Conservation (phyloP, 2,329 filamentous ascomycete species). For the Thielaviopsis punctulata region DNA sequence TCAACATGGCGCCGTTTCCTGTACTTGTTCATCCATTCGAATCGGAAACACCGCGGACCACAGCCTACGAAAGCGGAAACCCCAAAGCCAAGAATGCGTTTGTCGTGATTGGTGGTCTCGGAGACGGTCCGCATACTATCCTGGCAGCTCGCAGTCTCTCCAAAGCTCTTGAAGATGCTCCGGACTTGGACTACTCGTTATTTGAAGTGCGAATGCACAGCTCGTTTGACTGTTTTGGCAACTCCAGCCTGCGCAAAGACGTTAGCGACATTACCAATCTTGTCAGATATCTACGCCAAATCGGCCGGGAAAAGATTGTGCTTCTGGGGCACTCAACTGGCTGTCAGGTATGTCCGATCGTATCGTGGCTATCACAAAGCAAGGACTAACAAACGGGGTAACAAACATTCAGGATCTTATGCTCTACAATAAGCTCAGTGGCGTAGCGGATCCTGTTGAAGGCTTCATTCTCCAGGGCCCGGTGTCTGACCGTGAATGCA, state of each 20-base stretch:
- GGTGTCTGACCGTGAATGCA: conserved; percentile 57
- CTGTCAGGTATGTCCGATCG: conserved; percentile 27
- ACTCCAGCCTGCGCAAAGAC: conserved; percentile 31
- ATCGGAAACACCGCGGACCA: conserved; percentile 23
- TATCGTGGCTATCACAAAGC: not conserved
- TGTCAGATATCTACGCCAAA: conserved; percentile 34
- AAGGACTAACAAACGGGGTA: too few relatives aligned
- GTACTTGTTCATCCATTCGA: conserved; percentile 30
- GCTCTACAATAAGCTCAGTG: conserved; percentile 30
- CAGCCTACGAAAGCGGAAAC: conserved; percentile 31
- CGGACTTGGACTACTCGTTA: conserved; percentile 30
- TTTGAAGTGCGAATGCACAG: conserved; percentile 40
- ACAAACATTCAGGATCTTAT: conserved; percentile 37
- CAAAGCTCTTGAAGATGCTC: conserved; percentile 22
- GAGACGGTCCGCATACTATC: conserved; percentile 50
- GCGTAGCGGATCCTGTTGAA: conserved; percentile 39
- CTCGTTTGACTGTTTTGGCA: conserved; percentile 36
- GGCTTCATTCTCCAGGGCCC: conserved; percentile 68
- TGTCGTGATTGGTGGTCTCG: conserved; percentile 53
- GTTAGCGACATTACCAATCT: conserved; percentile 35
- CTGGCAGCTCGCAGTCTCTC: conserved; percentile 36
- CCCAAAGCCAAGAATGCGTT: conserved; percentile 36
- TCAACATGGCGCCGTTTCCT: conserved; percentile 19
- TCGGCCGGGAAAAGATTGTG: conserved; percentile 34
- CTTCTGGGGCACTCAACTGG: conserved; percentile 43